phyloP scores from a whole-genome alignment of 2,329 filamentous ascomycete species.

The Penicillium sp. region DNA sequence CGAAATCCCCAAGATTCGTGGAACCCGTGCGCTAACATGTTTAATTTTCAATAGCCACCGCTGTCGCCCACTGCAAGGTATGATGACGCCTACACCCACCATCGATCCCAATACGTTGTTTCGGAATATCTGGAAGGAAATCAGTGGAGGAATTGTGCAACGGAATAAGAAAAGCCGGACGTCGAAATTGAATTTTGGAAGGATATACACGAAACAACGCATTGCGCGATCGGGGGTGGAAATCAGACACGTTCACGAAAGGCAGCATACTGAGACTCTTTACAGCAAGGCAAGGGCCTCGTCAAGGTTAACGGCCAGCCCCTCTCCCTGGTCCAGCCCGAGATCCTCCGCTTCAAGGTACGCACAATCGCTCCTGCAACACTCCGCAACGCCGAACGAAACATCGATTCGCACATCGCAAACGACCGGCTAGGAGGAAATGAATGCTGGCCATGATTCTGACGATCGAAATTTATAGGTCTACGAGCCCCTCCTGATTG shows the following conservation, averaged over 20 bases:
- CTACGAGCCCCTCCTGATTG: slow-evolving; percentile 97
- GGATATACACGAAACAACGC: slow-evolving; percentile 10
- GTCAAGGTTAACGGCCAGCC: slow-evolving; percentile 99
- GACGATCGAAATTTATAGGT: slow-evolving; percentile 56
- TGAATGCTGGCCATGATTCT: slow-evolving; percentile 1
- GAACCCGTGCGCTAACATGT: slow-evolving; percentile 32
- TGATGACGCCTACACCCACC: slow-evolving; percentile 32
- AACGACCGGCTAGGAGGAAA: slow-evolving; percentile 5
- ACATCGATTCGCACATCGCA: neutral
- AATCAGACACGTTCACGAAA: slow-evolving; percentile 5
- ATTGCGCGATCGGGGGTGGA: slow-evolving; percentile 17
- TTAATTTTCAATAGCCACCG: slow-evolving; percentile 61
- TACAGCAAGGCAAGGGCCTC: slow-evolving; percentile 77
- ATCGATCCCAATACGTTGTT: slow-evolving; percentile 19
- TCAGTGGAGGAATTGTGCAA: slow-evolving; percentile 10
- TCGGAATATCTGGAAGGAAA: slow-evolving; percentile 12
- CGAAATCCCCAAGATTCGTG: neutral
- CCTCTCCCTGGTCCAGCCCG: slow-evolving; percentile 88
- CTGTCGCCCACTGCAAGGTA: slow-evolving; percentile 92
- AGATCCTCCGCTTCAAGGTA: slow-evolving; percentile 97
- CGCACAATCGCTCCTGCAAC: slow-evolving; percentile 24
- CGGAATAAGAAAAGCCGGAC: slow-evolving; percentile 2
- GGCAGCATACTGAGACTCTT: slow-evolving; percentile 30
- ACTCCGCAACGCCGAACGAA: neutral
- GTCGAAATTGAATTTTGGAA: slow-evolving; percentile 11